These are phyloP conservation scores for Tolypocladium inflatum DNA, from an alignment of 2,329 filamentous ascomycete species.

Conservation along the genomic window DNA sequence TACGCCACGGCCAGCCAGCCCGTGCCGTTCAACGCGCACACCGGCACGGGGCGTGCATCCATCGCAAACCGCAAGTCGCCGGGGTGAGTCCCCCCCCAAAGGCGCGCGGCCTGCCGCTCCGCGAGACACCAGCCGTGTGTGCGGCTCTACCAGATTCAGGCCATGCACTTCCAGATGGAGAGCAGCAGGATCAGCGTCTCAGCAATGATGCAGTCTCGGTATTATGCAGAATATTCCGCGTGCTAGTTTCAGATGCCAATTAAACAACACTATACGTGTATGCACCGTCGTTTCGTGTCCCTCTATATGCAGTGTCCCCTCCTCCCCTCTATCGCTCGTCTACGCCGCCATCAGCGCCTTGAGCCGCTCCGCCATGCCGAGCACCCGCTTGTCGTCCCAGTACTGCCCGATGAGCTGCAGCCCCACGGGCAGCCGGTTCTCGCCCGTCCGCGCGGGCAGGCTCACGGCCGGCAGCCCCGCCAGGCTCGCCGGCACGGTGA, in stretches of 20 bases:
- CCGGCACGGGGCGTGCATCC: not conserved
- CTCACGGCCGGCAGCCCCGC: conserved; percentile 85
- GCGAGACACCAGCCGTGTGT: not conserved
- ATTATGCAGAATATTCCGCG: not conserved
- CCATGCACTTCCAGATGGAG: not conserved
- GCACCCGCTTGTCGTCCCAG: conserved; percentile 59
- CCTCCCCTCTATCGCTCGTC: not conserved
- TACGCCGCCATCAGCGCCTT: not conserved
- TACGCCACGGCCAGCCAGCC: not conserved
- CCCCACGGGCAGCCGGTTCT: conserved; percentile 33
- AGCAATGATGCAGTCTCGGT: not conserved
- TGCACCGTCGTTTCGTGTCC: not conserved
- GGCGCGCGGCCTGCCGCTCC: too few species aligned
- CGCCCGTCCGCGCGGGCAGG: conserved; percentile 46
- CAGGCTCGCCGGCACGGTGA: conserved; percentile 89
- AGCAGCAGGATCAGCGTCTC: not conserved
- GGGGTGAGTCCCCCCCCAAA: too few species aligned
- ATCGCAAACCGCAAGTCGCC: not conserved
- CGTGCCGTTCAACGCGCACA: not conserved
- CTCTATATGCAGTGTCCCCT: not conserved
- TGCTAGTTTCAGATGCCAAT: not conserved
- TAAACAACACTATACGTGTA: not conserved
- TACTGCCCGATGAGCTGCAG: conserved; percentile 76
- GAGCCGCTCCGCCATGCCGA: conserved; percentile 42
- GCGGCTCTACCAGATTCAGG: too few species aligned